phyloP scores from a whole-genome alignment of 2,329 filamentous ascomycete genomes.

The Fusarium sp. region DNA sequence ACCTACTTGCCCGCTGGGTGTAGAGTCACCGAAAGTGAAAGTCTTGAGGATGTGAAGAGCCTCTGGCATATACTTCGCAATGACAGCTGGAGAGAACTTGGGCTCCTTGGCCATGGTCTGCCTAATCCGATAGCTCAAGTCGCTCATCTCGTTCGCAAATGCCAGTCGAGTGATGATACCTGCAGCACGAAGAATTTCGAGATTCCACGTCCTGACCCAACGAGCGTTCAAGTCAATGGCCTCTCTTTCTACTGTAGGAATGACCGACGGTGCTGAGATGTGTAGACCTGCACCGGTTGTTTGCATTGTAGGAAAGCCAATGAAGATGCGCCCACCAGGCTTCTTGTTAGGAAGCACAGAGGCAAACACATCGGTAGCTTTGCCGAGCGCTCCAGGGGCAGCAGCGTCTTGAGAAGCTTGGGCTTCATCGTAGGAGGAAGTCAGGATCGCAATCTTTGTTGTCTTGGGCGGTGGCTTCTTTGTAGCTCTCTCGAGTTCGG shows the following conservation, averaged over 20 bases:
- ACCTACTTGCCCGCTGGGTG: constrained; percentile 84
- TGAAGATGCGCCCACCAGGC: constrained; percentile 87
- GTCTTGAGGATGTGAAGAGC: constrained; percentile 86
- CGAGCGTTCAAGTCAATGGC: constrained; percentile 96
- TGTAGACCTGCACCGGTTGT: constrained; percentile 95
- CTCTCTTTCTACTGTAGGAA: constrained; percentile 96
- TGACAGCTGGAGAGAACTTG: constrained; percentile 70
- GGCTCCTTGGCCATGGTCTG: constrained; percentile 57
- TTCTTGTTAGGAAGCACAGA: constrained; percentile 90
- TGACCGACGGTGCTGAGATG: constrained; percentile 94
- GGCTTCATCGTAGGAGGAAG: constrained; percentile 88
- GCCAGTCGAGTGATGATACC: constrained; percentile 91
- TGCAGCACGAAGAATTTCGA: constrained; percentile 89
- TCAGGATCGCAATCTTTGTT: constrained; percentile 87
- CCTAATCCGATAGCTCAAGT: constrained; percentile 72
- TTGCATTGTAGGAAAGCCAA: constrained; percentile 96
- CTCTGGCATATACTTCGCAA: constrained; percentile 77
- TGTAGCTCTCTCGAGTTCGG: constrained; percentile 92
- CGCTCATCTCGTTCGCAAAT: constrained; percentile 87
- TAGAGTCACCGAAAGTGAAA: constrained; percentile 90
- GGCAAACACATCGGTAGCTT: constrained; percentile 82
- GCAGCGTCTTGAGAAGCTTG: constrained; percentile 69
- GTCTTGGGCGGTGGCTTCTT: constrained; percentile 95
- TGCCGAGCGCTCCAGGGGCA: constrained; percentile 58
- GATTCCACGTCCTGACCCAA: constrained; percentile 95